Conservation (phyloP, 495 filamentous ascomycete genomes). For the Beverwykella pulmonaria region DNA sequence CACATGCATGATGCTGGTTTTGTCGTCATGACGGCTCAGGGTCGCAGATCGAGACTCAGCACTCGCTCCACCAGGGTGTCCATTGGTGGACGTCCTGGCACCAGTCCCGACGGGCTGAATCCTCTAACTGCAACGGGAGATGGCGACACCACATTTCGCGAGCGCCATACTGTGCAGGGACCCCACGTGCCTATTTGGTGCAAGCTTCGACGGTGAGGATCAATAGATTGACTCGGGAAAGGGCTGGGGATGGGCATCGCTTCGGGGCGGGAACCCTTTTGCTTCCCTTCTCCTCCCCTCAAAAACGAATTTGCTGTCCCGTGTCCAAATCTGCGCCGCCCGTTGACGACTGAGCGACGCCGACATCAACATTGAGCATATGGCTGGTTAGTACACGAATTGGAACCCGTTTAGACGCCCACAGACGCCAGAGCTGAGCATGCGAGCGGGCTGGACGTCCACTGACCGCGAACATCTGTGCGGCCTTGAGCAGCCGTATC, state of each 20-base stretch:
- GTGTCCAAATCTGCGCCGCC: too few relatives aligned
- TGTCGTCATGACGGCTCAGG: background rate
- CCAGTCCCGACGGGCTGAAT: background rate
- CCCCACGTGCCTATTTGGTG: background rate
- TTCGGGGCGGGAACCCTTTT: background rate
- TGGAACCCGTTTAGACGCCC: background rate
- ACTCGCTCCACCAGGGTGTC: background rate
- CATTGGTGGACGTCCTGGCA: slow-evolving; percentile 8
- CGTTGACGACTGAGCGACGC: too few relatives aligned
- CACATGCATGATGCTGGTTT: background rate
- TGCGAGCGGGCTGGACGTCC: background rate
- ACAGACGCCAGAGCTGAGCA: background rate
- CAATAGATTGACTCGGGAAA: background rate
- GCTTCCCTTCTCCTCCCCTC: background rate
- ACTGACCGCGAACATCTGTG: background rate
- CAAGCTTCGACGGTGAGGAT: background rate
- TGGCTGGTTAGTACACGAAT: background rate
- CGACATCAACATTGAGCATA: too few relatives aligned
- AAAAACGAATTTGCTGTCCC: background rate
- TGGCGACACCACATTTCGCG: slow-evolving; percentile 16
- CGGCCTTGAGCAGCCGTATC: background rate
- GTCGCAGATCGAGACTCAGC: background rate
- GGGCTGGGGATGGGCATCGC: too few relatives aligned
- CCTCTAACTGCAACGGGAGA: slow-evolving; percentile 17
- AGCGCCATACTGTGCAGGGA: background rate